Percentiles rank a stretch among this genome's conserved stretches.
phyloP scores from a whole-genome alignment of 441 rosid species.

The Rhodomyrtus psidioides region DNA sequence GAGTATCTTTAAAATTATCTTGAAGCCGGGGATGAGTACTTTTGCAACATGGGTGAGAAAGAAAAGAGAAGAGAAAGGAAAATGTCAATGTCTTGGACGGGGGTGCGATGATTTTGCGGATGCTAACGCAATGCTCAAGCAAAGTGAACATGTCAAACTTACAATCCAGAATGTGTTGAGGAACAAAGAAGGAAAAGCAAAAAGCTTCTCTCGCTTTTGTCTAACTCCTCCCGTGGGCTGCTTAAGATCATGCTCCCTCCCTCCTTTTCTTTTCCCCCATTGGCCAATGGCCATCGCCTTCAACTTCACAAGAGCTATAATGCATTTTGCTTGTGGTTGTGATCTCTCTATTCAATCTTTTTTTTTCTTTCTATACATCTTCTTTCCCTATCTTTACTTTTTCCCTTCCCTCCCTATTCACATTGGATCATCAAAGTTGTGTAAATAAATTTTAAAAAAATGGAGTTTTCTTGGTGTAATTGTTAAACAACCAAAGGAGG shows the following conservation, averaged over 20 bases:
- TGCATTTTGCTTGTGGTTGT: constrained; percentile 52
- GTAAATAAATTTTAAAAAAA: not conserved
- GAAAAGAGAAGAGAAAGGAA: not conserved
- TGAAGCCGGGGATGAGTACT: too few species aligned
- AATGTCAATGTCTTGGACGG: not conserved
- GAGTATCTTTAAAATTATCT: not conserved
- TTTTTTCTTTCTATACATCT: constrained; percentile 4
- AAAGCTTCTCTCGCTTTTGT: constrained; percentile 42
- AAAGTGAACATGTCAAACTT: not conserved
- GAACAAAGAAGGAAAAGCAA: constrained; percentile 43
- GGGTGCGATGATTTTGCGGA: not conserved
- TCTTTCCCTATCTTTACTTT: constrained; percentile 1
- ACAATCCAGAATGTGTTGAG: constrained; percentile 9
- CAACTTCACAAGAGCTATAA: not conserved
- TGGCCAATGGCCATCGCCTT: not conserved
- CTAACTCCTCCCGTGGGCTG: constrained; percentile 38
- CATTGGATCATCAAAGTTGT: not conserved
- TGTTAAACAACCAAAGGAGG: not conserved
- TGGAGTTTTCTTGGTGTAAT: not conserved
- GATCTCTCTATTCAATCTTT: constrained; percentile 50
- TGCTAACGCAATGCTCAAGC: constrained; percentile 15
- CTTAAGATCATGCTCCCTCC: constrained; percentile 14
- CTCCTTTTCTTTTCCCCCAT: not conserved
- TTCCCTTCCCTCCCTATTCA: constrained; percentile 2
- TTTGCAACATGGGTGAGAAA: too few species aligned